These are phyloP conservation scores for Leccinum incarnatum DNA, from an alignment of 768 basidiomycete species.

Conservation along the genomic window DNA sequence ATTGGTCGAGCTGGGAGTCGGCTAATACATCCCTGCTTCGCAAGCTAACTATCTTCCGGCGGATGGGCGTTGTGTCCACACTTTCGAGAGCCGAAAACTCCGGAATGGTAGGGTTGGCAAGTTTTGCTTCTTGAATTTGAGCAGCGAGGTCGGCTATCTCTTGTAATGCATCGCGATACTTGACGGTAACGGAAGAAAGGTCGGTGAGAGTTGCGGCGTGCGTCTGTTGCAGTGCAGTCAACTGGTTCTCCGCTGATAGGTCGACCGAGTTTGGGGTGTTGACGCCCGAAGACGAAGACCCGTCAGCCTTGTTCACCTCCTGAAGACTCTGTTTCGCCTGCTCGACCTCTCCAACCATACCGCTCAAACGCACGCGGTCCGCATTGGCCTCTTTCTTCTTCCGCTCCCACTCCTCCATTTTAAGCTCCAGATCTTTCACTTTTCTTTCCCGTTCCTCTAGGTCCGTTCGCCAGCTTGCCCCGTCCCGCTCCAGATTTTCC, in stretches of 20 bases:
- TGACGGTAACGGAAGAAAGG: conserved; percentile 70
- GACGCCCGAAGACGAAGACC: conserved; percentile 30
- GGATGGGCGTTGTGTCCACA: conserved; percentile 43
- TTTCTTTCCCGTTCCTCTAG: conserved; percentile 79
- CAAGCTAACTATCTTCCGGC: conserved; percentile 52
- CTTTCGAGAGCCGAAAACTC: conserved; percentile 42
- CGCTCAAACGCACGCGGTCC: conserved; percentile 62
- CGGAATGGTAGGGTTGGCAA: conserved; percentile 47
- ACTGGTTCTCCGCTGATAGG: conserved; percentile 52
- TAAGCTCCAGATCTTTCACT: conserved; percentile 72
- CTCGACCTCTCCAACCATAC: conserved; percentile 67
- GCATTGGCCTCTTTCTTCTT: conserved; percentile 67
- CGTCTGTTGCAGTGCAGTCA: conserved; percentile 74
- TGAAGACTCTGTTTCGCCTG: conserved; percentile 68
- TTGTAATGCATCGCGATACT: conserved; percentile 85
- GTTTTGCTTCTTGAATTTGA: conserved; percentile 86
- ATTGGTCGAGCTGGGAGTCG: conserved; percentile 49
- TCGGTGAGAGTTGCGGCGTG: conserved; percentile 79
- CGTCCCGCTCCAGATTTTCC: conserved; percentile 65
- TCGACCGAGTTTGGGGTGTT: conserved; percentile 35
- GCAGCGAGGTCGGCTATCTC: conserved; percentile 91
- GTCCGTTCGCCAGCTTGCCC: conserved; percentile 79
- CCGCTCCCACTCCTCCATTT: conserved; percentile 75
- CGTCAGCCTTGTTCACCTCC: conserved; percentile 32
- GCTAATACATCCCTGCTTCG: conserved; percentile 45